These are phyloP conservation scores for Scytalidium sp. DNA, from an alignment of 2,329 filamentous ascomycete genomes.

Conservation along the genomic window DNA sequence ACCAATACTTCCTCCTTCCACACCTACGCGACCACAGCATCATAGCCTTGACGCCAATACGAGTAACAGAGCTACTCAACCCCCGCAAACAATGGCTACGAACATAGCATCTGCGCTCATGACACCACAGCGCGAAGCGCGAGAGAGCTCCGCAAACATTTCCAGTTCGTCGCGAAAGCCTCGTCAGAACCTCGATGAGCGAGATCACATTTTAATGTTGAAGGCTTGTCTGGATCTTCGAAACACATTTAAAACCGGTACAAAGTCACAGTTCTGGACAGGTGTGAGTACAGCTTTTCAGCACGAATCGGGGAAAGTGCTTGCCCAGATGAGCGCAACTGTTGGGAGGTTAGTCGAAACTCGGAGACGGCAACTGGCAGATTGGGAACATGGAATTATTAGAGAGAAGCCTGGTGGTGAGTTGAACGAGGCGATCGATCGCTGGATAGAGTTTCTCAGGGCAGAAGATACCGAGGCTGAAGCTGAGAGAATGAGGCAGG, in stretches of 20 bases:
- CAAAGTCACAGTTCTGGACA: conserved; percentile 29
- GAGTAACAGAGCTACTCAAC: conserved; percentile 16
- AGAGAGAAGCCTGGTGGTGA: conserved; percentile 26
- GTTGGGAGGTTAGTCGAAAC: conserved; percentile 27
- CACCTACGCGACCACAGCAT: conserved; percentile 15
- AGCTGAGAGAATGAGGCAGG: conserved; percentile 28
- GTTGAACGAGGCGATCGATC: conserved; percentile 25
- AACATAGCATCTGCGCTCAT: conserved; percentile 22
- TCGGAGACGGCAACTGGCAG: conserved; percentile 25
- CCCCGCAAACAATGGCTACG: conserved; percentile 21
- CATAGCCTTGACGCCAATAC: conserved; percentile 13
- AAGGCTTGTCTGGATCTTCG: conserved; percentile 27
- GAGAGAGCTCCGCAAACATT: conserved; percentile 24
- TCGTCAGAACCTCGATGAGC: conserved; percentile 29
- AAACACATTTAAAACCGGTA: conserved; percentile 27
- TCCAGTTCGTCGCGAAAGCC: conserved; percentile 28
- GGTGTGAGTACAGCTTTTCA: conserved; percentile 27
- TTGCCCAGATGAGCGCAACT: conserved; percentile 31
- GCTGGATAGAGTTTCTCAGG: conserved; percentile 30
- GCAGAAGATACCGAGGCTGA: conserved; percentile 29
- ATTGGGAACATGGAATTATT: conserved; percentile 29
- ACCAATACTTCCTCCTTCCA: conserved; percentile 22
- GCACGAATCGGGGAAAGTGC: conserved; percentile 24
- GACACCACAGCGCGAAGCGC: conserved; percentile 26
- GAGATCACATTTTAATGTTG: conserved; percentile 27